These are phyloP conservation scores for Claviceps quebecensis DNA, from an alignment of 2,329 filamentous ascomycete genomes.

Conservation along the genomic window DNA sequence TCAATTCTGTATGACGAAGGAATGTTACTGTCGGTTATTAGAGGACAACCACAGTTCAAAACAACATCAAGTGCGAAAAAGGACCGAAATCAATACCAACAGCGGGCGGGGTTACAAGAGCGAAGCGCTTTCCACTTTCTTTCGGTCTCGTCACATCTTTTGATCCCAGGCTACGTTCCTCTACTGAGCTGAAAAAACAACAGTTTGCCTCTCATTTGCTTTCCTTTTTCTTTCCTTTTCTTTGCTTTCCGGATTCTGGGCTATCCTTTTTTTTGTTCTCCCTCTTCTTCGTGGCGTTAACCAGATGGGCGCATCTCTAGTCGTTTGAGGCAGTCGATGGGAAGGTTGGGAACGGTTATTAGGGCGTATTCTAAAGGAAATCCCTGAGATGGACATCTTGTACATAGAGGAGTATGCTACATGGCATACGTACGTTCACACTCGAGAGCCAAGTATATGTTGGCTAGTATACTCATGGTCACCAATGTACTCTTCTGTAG, in stretches of 20 bases:
- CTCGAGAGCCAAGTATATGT: background rate
- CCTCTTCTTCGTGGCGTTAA: background rate
- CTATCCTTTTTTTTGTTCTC: too few species aligned
- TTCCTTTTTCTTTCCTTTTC: background rate
- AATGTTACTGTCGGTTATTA: background rate
- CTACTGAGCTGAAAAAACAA: background rate
- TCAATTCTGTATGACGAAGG: background rate
- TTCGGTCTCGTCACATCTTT: background rate
- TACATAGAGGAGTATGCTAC: background rate
- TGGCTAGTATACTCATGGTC: background rate
- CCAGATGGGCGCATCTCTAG: background rate
- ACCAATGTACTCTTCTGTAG: background rate
- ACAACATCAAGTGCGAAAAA: background rate
- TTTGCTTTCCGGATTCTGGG: background rate
- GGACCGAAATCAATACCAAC: background rate
- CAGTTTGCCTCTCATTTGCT: background rate
- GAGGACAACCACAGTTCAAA: background rate
- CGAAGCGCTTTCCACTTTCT: background rate
- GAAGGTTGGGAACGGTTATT: background rate
- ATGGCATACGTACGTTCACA: background rate
- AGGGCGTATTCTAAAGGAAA: background rate
- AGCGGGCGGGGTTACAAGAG: background rate
- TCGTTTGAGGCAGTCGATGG: background rate
- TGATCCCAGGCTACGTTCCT: background rate
- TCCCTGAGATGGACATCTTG: background rate